Evolutionary conservation across 768 basidiomycete genomes (phyloP).

Genomic region (Collybiopsis luxurians): DNA sequence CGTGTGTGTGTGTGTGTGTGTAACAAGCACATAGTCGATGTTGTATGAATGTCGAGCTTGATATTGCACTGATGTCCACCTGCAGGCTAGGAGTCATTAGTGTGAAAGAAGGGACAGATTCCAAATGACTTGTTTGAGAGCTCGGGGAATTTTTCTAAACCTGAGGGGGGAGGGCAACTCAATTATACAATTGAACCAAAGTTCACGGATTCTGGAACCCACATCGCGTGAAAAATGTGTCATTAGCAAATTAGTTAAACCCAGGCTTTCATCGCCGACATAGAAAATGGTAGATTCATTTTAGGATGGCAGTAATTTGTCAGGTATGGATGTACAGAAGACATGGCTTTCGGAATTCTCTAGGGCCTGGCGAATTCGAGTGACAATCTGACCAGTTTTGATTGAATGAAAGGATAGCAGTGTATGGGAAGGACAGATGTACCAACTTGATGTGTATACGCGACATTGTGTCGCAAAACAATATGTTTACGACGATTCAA

Average conservation of each 20-base stretch:
- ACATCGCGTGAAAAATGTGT: conserved; percentile 70
- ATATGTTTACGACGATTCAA: conserved; percentile 25
- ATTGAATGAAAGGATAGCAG: neutral
- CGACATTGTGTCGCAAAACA: conserved; percentile 74
- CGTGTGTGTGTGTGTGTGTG: no score
- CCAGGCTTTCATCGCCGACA: conserved; percentile 78
- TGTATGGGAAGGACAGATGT: conserved; percentile 2
- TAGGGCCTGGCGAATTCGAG: conserved; percentile 22
- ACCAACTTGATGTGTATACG: conserved; percentile 70
- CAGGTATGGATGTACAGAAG: conserved; percentile 34
- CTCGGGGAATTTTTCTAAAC: conserved; percentile 76
- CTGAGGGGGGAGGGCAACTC: conserved; percentile 34
- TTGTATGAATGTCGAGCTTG: no score
- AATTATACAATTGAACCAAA: neutral
- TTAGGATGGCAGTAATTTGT: conserved; percentile 16
- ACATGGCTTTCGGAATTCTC: conserved; percentile 24
- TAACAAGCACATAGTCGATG: no score
- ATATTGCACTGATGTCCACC: no score
- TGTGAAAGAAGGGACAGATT: no score
- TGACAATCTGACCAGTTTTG: neutral
- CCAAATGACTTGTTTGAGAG: conserved; percentile 42
- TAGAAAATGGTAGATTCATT: conserved; percentile 35
- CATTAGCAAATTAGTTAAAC: conserved; percentile 82
- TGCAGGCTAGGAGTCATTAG: no score
- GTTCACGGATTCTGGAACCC: conserved; percentile 18